Conservation (phyloP, 192 early-diverging fungal genomes). For the Phlyctochytrium bullatum region DNA sequence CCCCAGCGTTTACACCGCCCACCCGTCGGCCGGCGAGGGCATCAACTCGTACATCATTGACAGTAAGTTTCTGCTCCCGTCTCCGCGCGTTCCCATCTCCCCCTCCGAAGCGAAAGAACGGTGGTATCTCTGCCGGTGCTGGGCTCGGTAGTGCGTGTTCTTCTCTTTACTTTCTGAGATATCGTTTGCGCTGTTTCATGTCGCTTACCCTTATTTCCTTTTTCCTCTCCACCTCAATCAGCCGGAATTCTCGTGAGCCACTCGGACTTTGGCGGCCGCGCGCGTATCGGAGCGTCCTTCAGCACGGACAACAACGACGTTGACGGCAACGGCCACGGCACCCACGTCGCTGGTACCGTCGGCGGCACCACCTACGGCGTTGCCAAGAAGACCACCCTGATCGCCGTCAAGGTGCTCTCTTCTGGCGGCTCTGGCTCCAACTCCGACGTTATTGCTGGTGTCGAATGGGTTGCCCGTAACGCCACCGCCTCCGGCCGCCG, state of each 20-base stretch:
- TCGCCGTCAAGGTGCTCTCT: slow-evolving; percentile 89
- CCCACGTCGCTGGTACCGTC: slow-evolving; percentile 86
- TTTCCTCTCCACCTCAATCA: no score
- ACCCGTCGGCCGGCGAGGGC: slow-evolving; percentile 47
- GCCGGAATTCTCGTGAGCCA: slow-evolving; percentile 75
- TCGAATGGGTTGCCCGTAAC: slow-evolving; percentile 1
- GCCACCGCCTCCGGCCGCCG: slow-evolving; percentile 16
- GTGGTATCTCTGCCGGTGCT: no score
- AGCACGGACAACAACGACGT: slow-evolving; percentile 27
- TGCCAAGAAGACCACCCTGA: slow-evolving; percentile 78
- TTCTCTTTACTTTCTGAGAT: no score
- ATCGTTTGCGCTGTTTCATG: no score
- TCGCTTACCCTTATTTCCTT: no score
- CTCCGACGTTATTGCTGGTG: background rate
- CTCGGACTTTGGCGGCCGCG: slow-evolving; percentile 84
- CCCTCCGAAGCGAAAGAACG: no score
- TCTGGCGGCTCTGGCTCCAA: slow-evolving; percentile 85
- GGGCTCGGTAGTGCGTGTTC: no score
- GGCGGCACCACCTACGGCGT: slow-evolving; percentile 83
- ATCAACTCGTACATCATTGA: slow-evolving; percentile 67
- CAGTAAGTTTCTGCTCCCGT: no score
- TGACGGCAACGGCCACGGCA: slow-evolving; percentile 45
- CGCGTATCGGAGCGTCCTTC: slow-evolving; percentile 42
- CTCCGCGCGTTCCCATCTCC: no score
- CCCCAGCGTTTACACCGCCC: slow-evolving; percentile 47